Conservation (phyloP, 1,284 basidiomycete species). For the Leccinum fuscescens region DNA sequence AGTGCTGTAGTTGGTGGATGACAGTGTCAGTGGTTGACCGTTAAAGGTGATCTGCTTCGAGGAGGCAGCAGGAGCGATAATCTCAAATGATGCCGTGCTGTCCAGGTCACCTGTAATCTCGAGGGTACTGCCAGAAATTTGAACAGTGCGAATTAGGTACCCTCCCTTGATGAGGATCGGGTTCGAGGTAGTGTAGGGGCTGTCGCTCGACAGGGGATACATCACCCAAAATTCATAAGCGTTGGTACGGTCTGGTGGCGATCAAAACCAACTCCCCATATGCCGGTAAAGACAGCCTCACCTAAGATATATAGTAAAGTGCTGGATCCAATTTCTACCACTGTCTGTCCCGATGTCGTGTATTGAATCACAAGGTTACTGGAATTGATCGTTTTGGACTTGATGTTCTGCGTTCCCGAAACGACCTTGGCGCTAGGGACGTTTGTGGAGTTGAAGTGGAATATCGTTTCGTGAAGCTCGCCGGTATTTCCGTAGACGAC, state of each 20-base stretch:
- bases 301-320: slow-evolving; percentile 47
- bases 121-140: slow-evolving; percentile 35
- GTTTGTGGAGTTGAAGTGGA: slow-evolving; percentile 34
- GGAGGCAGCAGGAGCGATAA: slow-evolving; percentile 40
- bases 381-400: slow-evolving; percentile 34
- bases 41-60: slow-evolving; percentile 43
- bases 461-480: slow-evolving; percentile 49
- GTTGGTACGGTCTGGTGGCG: slow-evolving; percentile 41
- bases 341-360: slow-evolving; percentile 44
- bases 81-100: slow-evolving; percentile 41
- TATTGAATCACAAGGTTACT: slow-evolving; percentile 43
- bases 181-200: slow-evolving; percentile 39
- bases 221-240: slow-evolving; percentile 53
- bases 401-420: slow-evolving; percentile 39
- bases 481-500: slow-evolving; percentile 48
- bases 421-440: slow-evolving; percentile 35
- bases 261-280: slow-evolving; percentile 4
- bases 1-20: slow-evolving; percentile 41
- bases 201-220: slow-evolving; percentile 39
- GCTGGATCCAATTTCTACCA: slow-evolving; percentile 41
- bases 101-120: slow-evolving; percentile 44
- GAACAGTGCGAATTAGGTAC: slow-evolving; percentile 44
- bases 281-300: slow-evolving; percentile 17
- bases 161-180: slow-evolving; percentile 49
- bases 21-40: slow-evolving; percentile 30